phyloP scores from a whole-genome alignment of 192 early-diverging fungal species.

The Backusella parvicylindrica region DNA sequence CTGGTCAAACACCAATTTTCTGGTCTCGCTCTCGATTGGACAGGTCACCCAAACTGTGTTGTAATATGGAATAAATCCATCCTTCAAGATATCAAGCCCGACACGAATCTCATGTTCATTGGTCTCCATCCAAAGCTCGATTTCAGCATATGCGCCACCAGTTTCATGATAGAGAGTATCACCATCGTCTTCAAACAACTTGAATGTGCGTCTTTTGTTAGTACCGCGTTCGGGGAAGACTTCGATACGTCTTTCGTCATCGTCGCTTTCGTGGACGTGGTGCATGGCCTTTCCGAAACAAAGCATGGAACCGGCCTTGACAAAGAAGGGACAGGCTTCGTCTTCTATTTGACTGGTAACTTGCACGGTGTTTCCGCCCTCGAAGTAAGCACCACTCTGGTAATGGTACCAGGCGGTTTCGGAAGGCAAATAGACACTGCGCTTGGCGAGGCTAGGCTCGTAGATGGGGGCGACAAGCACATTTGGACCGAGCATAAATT shows the following conservation, averaged over 20 bases:
- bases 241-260: slow-evolving; percentile 41
- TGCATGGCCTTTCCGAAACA: slow-evolving; percentile 37
- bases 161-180: slow-evolving; percentile 32
- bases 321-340: slow-evolving; percentile 39
- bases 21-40: background rate
- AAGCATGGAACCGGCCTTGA: slow-evolving; percentile 37
- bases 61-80: slow-evolving; percentile 32
- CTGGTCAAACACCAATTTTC: slow-evolving; percentile 13
- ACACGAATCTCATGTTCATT: slow-evolving; percentile 25
- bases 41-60: slow-evolving; percentile 37
- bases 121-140: slow-evolving; percentile 33
- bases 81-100: slow-evolving; percentile 23
- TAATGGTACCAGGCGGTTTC: slow-evolving; percentile 44
- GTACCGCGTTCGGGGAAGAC: slow-evolving; percentile 37
- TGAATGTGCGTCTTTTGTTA: slow-evolving; percentile 7
- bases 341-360: slow-evolving; percentile 38
- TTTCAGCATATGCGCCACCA: slow-evolving; percentile 30
- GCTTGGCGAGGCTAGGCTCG: slow-evolving; percentile 20
- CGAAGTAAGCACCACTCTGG: slow-evolving; percentile 40
- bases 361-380: slow-evolving; percentile 35
- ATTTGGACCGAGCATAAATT: slow-evolving; percentile 52
- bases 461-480: slow-evolving; percentile 51
- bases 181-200: slow-evolving; percentile 50
- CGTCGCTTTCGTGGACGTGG: slow-evolving; percentile 32
- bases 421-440: slow-evolving; percentile 35